Base-by-base conservation (phyloP, 345 rosid species). In the Moricandia moricandioides region DNA sequence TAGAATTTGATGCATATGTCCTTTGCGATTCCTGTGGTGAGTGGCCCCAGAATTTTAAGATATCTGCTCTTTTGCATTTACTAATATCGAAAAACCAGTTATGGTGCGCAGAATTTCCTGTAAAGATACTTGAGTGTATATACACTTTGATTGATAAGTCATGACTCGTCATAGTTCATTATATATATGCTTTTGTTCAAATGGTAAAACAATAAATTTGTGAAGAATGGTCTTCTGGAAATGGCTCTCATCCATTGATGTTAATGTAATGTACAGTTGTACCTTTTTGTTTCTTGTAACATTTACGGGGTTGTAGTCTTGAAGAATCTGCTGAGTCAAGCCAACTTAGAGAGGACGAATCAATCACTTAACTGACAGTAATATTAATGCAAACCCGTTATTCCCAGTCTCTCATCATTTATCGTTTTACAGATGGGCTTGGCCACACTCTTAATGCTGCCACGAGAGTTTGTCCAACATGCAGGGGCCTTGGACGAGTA, bases 401-500 rank as follows among this genome's bases (percentile, higher is more conserved):
- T 3, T 69, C 30, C 40, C 62, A 51, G 6, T 68, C 7, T 8
- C 73, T 43, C 72, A 40, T 79, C 58, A 5, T 77, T 47, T 72
- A 72, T 69, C 17, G 31, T 73, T 40, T 82, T 81, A 84, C 85
- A 91, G 97, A 85, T 82, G 97, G 96, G 33, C 84, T 69, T 79
- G 98, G 98, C 83, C 82, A 85, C 82, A 83, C 92, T 16, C 66
- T 58, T 70, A 79, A 82, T 82, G 96, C 95, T 67, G 83, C 82
- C 78, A 78, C 75, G 80, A 80, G 67, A 71, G 73, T 75, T 74
- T 91, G 98, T 74, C 86, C 88, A 72, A 88, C 83, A 54, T 94
- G 98, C 84, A 86, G 89, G 78, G 98, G 98, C n/a, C 30, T 80
- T 69, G 96, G 97, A 72, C 82, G 80, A 82, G 97, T 91, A 86